Evolutionary conservation across 1,139 yeast genomes (phyloP).

Genomic region (Pichia sp.): DNA sequence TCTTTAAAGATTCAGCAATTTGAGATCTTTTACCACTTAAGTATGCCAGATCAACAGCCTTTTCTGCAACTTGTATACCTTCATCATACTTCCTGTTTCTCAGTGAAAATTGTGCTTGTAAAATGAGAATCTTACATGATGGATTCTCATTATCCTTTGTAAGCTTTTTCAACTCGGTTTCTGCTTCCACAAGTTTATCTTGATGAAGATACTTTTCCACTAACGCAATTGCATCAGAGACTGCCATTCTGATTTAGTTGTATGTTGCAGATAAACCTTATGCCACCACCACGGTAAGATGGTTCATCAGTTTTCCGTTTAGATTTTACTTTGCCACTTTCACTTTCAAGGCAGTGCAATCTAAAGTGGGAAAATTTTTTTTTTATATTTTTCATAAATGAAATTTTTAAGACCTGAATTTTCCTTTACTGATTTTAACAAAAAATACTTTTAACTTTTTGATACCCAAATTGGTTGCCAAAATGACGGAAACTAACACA

Average conservation of each 20-base stretch:
- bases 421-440: background rate
- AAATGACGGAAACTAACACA: conserved; percentile 6
- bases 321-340: background rate
- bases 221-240: conserved; percentile 33
- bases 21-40: conserved; percentile 45
- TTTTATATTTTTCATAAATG: too few relatives aligned
- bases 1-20: conserved; percentile 55
- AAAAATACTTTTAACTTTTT: background rate
- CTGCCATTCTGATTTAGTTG: conserved; percentile 32
- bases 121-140: conserved; percentile 33
- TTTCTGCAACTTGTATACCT: conserved; percentile 48
- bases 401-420: too few relatives aligned
- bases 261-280: too few relatives aligned
- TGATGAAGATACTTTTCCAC: conserved; percentile 34
- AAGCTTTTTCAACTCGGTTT: conserved; percentile 31
- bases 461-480: background rate
- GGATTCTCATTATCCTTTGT: conserved; percentile 32
- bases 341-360: background rate
- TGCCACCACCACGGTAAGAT: too few relatives aligned
- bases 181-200: conserved; percentile 35
- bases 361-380: too few relatives aligned
- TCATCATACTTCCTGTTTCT: conserved; percentile 44
- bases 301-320: background rate
- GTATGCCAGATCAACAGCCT: conserved; percentile 51
- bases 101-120: conserved; percentile 37